A percentile compares a stretch with the other conserved stretches of the same genome.
These are phyloP conservation scores for Arabis alpina DNA, from an alignment of 345 rosid genomes.

Conservation along the genomic window DNA sequence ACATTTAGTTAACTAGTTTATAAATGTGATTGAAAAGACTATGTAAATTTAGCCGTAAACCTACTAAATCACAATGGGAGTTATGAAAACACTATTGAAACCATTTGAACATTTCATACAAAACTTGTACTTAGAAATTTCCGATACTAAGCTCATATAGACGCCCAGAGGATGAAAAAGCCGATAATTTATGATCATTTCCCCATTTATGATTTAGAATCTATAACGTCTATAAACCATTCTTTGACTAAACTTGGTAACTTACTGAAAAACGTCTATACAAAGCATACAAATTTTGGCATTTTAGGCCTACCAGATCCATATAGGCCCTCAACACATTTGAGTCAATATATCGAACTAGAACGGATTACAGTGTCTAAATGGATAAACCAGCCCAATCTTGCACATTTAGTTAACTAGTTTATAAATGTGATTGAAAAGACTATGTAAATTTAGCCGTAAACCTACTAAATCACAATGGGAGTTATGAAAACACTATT, in stretches of 20 bases:
- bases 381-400: no score
- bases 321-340: neutral
- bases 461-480: no score
- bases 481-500: no score
- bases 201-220: slow-evolving; percentile 15
- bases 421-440: neutral
- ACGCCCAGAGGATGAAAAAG: neutral
- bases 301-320: neutral
- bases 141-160: neutral
- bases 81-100: no score
- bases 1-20: neutral
- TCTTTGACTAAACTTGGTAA: neutral
- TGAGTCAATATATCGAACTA: neutral
- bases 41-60: no score
- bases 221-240: neutral
- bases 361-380: no score
- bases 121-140: slow-evolving; percentile 8
- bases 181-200: slow-evolving; percentile 1
- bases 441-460: no score
- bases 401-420: neutral
- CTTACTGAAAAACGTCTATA: neutral
- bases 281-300: neutral
- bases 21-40: neutral
- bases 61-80: no score
- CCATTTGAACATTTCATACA: neutral